Conservation (phyloP, 1,284 basidiomycete genomes). For the Dichomitus squalens region DNA sequence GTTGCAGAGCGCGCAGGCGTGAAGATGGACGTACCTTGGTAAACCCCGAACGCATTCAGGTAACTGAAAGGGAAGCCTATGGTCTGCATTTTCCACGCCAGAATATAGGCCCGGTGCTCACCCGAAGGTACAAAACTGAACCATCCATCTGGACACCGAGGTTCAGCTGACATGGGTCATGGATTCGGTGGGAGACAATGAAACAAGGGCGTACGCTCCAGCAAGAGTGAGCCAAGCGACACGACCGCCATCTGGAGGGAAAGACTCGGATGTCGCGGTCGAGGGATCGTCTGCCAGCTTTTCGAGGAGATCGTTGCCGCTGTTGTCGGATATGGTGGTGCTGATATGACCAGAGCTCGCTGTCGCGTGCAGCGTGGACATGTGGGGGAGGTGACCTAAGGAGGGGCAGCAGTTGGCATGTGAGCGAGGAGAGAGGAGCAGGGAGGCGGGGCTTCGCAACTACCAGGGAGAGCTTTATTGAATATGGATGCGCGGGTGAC, state of each 20-base stretch:
- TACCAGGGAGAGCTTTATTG: background rate
- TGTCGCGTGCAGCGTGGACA: background rate
- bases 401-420: background rate
- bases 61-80: constrained; percentile 9
- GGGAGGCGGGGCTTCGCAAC: background rate
- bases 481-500: background rate
- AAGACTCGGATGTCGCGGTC: background rate
- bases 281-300: constrained; percentile 2
- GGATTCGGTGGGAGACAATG: background rate
- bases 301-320: constrained; percentile 18
- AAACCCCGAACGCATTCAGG: constrained; percentile 26
- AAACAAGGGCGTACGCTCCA: constrained; percentile 21
- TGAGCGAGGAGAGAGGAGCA: background rate
- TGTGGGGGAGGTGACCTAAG: background rate
- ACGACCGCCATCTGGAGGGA: constrained; percentile 18
- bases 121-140: constrained; percentile 25
- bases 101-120: background rate
- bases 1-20: background rate
- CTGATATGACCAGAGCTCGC: constrained; percentile 3
- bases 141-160: constrained; percentile 17
- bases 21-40: constrained; percentile 16
- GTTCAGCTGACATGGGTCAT: background rate
- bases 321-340: constrained; percentile 16
- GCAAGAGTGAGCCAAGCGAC: constrained; percentile 23
- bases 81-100: background rate